A percentile compares a stretch with the other conserved stretches of the same genome.
phyloP scores from a whole-genome alignment of 306 rosid species.

The Vigna unguiculata region DNA sequence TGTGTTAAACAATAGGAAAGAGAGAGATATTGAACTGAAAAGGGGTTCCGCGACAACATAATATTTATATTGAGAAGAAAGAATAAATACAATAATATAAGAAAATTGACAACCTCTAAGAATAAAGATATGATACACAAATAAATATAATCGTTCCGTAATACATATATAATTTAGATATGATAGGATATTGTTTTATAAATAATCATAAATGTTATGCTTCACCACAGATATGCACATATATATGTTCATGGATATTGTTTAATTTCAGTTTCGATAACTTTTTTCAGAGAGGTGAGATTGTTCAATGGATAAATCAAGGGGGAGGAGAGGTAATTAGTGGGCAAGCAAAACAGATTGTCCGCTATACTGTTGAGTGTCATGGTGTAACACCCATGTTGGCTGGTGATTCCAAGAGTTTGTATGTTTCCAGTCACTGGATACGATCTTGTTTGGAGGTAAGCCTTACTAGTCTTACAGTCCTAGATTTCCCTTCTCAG shows the following conservation, averaged over 20 bases:
- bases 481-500: slow-evolving; percentile 39
- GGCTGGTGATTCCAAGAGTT: slow-evolving; percentile 46
- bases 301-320: slow-evolving; percentile 86
- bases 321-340: slow-evolving; percentile 78
- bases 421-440: slow-evolving; percentile 86
- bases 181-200: neutral
- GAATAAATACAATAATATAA: too few species aligned
- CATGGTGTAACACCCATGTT: slow-evolving; percentile 68
- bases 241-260: slow-evolving; percentile 18
- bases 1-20: neutral
- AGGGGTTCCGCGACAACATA: too few species aligned
- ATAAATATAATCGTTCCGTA: too few species aligned
- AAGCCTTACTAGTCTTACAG: slow-evolving; percentile 33
- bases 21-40: too few species aligned
- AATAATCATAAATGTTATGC: neutral
- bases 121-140: too few species aligned
- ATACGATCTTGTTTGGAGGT: slow-evolving; percentile 93
- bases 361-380: slow-evolving; percentile 73
- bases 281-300: slow-evolving; percentile 75
- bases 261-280: slow-evolving; percentile 45
- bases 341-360: slow-evolving; percentile 55
- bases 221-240: neutral
- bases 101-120: too few species aligned
- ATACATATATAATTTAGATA: too few species aligned
- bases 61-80: too few species aligned